phyloP scores from a whole-genome alignment of 2,329 filamentous ascomycete genomes.

The Mollisia scopiformis region DNA sequence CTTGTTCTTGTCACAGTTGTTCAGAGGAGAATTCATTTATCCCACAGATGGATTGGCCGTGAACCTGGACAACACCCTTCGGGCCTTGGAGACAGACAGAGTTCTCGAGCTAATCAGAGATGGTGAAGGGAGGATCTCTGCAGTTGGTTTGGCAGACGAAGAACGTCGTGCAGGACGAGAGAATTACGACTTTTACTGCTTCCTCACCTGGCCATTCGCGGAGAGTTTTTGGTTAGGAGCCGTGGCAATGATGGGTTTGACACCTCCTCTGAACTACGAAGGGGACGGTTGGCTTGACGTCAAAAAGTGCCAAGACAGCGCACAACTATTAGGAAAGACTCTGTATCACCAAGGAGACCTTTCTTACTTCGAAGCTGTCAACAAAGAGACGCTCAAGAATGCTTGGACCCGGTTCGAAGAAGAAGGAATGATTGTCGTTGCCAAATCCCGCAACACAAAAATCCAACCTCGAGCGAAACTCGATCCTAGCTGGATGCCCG shows the following conservation, averaged over 20 bases:
- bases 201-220: conserved; percentile 97
- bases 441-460: conserved; percentile 68
- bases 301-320: conserved; percentile 76
- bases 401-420: conserved; percentile 86
- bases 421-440: conserved; percentile 81
- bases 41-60: conserved; percentile 78
- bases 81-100: conserved; percentile 75
- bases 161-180: conserved; percentile 83
- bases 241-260: conserved; percentile 83
- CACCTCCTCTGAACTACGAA: conserved; percentile 62
- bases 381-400: conserved; percentile 97
- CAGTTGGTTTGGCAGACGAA: conserved; percentile 72
- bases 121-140: conserved; percentile 58
- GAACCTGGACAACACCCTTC: conserved; percentile 81
- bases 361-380: conserved; percentile 96
- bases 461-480: conserved; percentile 66
- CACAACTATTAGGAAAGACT: conserved; percentile 90
- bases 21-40: conserved; percentile 97
- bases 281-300: conserved; percentile 78
- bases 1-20: conserved; percentile 87
- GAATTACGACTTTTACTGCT: conserved; percentile 99
- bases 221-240: conserved; percentile 92
- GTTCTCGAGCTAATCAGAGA: conserved; percentile 71
- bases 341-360: conserved; percentile 97
- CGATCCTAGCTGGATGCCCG: conserved; percentile 73